Evolutionary conservation across 208 protist species (phyloP).

Genomic region (Tritrichomonas musculus): DNA sequence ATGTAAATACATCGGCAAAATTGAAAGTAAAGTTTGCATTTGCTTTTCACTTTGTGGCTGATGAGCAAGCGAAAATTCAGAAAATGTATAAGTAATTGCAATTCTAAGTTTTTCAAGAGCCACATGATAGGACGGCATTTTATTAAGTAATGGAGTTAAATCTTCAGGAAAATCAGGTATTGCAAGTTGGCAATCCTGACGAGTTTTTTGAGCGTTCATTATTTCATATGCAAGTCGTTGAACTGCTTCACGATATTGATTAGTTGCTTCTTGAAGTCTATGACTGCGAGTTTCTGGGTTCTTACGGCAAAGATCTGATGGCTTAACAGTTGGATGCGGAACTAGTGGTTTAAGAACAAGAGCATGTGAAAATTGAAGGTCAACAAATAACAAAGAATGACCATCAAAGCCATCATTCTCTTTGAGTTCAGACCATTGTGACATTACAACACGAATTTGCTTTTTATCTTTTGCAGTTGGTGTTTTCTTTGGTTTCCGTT

Average conservation of each 20-base stretch:
- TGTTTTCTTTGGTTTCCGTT: neutral
- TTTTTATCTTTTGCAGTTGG: slow-evolving; percentile 18
- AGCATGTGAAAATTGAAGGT: slow-evolving; percentile 15
- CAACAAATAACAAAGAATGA: neutral
- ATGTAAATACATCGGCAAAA: neutral
- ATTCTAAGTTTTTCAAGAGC: neutral
- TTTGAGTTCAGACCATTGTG: neutral
- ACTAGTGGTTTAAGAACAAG: neutral
- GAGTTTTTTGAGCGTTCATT: neutral
- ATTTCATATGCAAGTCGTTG: neutral
- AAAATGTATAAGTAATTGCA: neutral
- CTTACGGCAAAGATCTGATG: neutral
- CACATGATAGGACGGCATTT: slow-evolving; percentile 3
- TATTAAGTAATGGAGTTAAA: neutral
- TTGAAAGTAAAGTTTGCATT: neutral
- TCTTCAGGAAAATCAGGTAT: slow-evolving; percentile 10
- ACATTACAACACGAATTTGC: neutral
- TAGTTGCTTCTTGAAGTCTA: neutral
- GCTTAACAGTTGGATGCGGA: neutral
- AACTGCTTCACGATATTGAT: neutral
- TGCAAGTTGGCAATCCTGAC: neutral
- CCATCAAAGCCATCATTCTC: neutral
- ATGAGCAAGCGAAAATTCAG: neutral
- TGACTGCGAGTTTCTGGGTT: neutral
- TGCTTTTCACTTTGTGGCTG: neutral